Conservation (phyloP, 139 green algal genomes). For the Chlamydomonas incerta region DNA sequence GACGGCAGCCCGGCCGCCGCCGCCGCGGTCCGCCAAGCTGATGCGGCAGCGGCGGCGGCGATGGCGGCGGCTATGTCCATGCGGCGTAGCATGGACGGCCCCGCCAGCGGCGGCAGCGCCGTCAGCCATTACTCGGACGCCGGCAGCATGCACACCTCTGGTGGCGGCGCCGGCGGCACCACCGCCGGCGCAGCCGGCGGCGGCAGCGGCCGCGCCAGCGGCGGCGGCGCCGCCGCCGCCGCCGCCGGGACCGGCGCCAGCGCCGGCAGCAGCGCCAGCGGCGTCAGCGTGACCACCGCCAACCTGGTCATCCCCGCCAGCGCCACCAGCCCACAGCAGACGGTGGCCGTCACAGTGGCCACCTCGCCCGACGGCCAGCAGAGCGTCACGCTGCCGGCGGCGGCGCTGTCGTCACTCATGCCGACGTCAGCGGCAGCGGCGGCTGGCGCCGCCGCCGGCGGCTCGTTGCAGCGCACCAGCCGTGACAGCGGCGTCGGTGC, state of each 20-base stretch:
- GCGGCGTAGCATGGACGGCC: background rate
- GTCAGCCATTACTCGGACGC: background rate
- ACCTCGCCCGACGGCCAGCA: conserved; percentile 32
- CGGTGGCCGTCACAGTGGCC: conserved; percentile 14
- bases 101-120: background rate
- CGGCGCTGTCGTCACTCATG: conserved; percentile 5
- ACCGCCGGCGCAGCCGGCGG: too few species aligned
- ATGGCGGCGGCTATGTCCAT: background rate
- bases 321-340: conserved; percentile 2
- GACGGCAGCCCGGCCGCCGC: too few species aligned
- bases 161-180: background rate
- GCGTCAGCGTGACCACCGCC: conserved; percentile 1
- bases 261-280: background rate
- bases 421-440: background rate
- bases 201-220: background rate
- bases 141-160: background rate
- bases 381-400: conserved; percentile 20
- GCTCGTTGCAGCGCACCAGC: too few species aligned
- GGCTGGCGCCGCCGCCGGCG: background rate
- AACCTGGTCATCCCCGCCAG: conserved; percentile 14
- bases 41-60: too few species aligned
- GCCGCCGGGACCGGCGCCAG: background rate
- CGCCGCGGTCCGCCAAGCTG: too few species aligned
- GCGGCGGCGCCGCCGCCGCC: background rate
- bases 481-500: too few species aligned